phyloP scores from a whole-genome alignment of 1,139 yeast species.

The Citeromyces hawaiiensis region DNA sequence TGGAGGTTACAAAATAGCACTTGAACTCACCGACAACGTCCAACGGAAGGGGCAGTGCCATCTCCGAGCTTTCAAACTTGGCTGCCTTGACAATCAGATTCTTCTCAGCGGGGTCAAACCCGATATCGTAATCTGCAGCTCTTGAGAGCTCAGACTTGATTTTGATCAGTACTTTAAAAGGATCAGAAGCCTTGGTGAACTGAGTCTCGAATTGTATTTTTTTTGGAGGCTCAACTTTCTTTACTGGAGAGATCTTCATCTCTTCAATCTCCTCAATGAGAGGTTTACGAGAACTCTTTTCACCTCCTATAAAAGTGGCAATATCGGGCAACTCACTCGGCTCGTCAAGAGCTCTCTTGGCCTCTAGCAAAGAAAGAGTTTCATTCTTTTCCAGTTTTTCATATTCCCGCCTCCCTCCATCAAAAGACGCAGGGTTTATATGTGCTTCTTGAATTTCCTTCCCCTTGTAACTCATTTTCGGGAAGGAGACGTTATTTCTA shows the following conservation, averaged over 20 bases:
- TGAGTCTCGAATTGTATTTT: slow-evolving; percentile 2
- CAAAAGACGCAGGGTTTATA: slow-evolving; percentile 22
- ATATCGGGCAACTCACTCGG: slow-evolving; percentile 12
- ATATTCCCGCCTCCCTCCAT: slow-evolving; percentile 20
- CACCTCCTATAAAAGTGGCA: slow-evolving; percentile 11
- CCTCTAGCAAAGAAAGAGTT: slow-evolving; percentile 27
- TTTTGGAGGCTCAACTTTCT: not conserved
- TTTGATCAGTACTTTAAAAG: slow-evolving; percentile 7
- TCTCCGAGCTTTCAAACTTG: not conserved
- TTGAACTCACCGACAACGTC: slow-evolving; percentile 3
- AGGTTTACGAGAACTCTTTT: slow-evolving; percentile 12
- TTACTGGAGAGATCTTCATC: slow-evolving; percentile 10
- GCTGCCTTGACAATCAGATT: not conserved
- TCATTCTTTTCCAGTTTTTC: slow-evolving; percentile 19
- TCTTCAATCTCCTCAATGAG: slow-evolving; percentile 28
- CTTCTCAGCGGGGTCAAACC: slow-evolving; percentile 5
- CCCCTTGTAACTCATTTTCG: slow-evolving; percentile 56
- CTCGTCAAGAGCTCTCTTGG: slow-evolving; percentile 15
- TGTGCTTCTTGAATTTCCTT: slow-evolving; percentile 15
- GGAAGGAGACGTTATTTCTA: slow-evolving; percentile 26
- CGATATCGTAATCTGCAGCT: slow-evolving; percentile 12
- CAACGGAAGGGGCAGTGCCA: not conserved
- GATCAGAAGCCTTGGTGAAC: not conserved
- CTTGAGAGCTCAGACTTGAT: slow-evolving; percentile 7
- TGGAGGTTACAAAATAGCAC: slow-evolving; percentile 3